Evolutionary conservation across 305 asterid species (phyloP), one percentile per base, ranked within the genome.

Genomic region (Solanum hybrid): DNA sequence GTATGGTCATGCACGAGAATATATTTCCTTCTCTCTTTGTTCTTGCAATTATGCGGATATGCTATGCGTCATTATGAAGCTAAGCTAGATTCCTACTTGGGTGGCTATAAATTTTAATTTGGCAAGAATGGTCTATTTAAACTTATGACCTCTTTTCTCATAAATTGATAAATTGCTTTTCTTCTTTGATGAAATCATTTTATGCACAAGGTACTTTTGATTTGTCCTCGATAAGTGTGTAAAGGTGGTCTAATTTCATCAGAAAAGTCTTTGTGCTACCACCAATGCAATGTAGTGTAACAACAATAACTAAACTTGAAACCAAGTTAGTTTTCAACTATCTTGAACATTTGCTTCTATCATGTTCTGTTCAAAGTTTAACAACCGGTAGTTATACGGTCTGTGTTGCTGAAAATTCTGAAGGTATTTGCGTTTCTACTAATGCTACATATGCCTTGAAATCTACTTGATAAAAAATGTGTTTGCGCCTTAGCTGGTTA

Each of bases 1-100:
- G 99, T 97, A 97, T 90, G 94, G n/a, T 91, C 90, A 88, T 61
- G 71, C 71, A 61, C 75, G 89, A 83, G 86, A 36, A 91, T 89
- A 18, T 42, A 61, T 51, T 36, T 75, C 26, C 85, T 90, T n/a
- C 82, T 77, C 4, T 16, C 37, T 85, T 71, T 89, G 61, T 67
- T 39, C 51, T 31, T 83, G 34, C 73, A 83, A 28, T 39, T 87
- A 73, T 74, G 85, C 26, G 0, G 14, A 39, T 82, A 82, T 81
- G 34, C 33, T 40, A n/a, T 37, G 61, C 20, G 10, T 24, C 69
- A 5, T 81, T 81, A 39, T 82, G 71, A 42, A 82, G 36, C 69
- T 26, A 26, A 40, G 26, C n/a, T 81, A 57, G 35, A 79, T 36
- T 79, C 34, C 34, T 24, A 78, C 67, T 80, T 80, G 86, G 69